phyloP scores from a whole-genome alignment of 352 stramenopile species.

The Globisporangium camurandrum region DNA sequence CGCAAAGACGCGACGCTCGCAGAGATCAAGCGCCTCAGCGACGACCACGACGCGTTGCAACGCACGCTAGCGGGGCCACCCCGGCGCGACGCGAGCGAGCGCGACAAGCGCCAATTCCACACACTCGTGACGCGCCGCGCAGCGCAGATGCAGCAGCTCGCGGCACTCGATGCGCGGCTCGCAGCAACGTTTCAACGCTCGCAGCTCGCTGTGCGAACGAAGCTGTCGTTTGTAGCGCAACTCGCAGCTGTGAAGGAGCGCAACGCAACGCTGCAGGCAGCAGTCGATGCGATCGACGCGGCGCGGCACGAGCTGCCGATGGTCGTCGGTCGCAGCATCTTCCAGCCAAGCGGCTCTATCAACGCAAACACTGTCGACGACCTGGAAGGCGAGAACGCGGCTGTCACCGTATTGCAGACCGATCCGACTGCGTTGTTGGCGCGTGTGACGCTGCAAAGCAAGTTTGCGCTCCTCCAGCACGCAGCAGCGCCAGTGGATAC shows the following conservation, averaged over 20 bases:
- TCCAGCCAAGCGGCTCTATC: constrained; percentile 15
- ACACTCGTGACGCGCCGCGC: constrained; percentile 34
- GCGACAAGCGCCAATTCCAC: constrained; percentile 58
- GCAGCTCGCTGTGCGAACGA: constrained; percentile 31
- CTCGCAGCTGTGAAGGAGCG: constrained; percentile 21
- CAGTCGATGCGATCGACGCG: constrained; percentile 23
- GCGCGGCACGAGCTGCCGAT: constrained; percentile 38
- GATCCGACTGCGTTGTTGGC: constrained; percentile 33
- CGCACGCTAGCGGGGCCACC: constrained; percentile 43
- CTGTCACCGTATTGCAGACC: constrained; percentile 15
- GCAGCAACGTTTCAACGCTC: constrained; percentile 38
- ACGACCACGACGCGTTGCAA: constrained; percentile 41
- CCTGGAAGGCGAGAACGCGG: background rate
- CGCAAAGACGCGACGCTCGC: constrained; percentile 35
- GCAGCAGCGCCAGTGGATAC: constrained; percentile 38
- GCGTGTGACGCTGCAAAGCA: constrained; percentile 53
- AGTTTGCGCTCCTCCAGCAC: constrained; percentile 51
- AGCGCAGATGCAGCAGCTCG: constrained; percentile 39
- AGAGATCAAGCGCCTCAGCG: constrained; percentile 40
- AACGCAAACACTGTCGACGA: background rate
- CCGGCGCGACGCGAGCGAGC: constrained; percentile 48
- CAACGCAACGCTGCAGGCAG: constrained; percentile 14
- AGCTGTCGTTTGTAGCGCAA: constrained; percentile 27
- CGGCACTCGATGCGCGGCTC: constrained; percentile 30
- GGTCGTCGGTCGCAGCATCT: constrained; percentile 51